Evolutionary conservation across 768 basidiomycete species (phyloP).

Genomic region (Russula abietina): DNA sequence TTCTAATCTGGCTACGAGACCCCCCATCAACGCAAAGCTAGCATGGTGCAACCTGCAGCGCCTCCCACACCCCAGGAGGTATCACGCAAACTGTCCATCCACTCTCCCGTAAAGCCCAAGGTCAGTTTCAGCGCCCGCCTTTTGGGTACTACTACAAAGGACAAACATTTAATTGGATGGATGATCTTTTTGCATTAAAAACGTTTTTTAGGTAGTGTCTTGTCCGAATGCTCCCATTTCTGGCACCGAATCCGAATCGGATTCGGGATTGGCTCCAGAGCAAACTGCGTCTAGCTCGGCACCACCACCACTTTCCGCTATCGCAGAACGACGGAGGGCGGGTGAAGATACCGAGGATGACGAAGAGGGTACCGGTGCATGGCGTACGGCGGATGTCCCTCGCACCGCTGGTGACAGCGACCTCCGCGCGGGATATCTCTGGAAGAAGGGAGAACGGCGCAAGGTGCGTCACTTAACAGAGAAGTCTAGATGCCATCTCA

Average conservation of each 20-base stretch:
- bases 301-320: constrained; percentile 46
- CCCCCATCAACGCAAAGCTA: not conserved
- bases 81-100: constrained; percentile 76
- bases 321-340: constrained; percentile 60
- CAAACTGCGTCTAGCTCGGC: constrained; percentile 18
- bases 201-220: constrained; percentile 28
- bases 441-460: constrained; percentile 96
- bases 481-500: not conserved
- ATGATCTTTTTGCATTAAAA: not conserved
- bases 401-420: constrained; percentile 57
- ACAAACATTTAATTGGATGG: too few species aligned
- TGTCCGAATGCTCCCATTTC: constrained; percentile 41
- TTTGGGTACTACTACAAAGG: not conserved
- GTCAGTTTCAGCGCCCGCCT: constrained; percentile 23
- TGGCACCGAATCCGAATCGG: constrained; percentile 83
- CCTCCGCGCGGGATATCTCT: constrained; percentile 88
- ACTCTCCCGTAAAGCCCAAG: constrained; percentile 50
- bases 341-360: constrained; percentile 56
- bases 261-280: constrained; percentile 59
- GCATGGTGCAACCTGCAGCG: constrained; percentile 33
- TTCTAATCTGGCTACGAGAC: not conserved
- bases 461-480: constrained; percentile 58
- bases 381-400: constrained; percentile 47
- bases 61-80: constrained; percentile 86
- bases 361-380: constrained; percentile 70